Conservation (phyloP, 495 filamentous ascomycete genomes). For the Viridothelium virens region DNA sequence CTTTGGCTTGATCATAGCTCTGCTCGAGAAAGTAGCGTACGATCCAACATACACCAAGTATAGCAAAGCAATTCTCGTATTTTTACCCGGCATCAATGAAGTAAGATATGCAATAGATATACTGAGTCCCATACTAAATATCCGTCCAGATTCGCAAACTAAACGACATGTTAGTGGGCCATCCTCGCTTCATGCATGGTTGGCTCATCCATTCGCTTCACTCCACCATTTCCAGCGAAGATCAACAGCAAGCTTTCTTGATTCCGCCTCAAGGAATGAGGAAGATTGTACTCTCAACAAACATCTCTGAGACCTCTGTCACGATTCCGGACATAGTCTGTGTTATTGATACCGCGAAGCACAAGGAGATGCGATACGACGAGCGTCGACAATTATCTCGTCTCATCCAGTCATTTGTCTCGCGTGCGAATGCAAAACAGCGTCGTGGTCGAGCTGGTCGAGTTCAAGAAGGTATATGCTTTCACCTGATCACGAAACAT, state of each 20-base stretch:
- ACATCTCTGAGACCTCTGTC: constrained; percentile 95
- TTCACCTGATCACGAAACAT: constrained; percentile 85
- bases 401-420: constrained; percentile 87
- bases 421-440: constrained; percentile 88
- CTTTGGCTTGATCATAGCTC: constrained; percentile 66
- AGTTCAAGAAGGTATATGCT: constrained; percentile 88
- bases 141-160: constrained; percentile 57
- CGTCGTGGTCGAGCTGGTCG: constrained; percentile 90
- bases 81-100: constrained; percentile 88
- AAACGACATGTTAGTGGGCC: constrained; percentile 69
- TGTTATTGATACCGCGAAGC: constrained; percentile 89
- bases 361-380: constrained; percentile 94
- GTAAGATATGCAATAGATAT: background rate
- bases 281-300: constrained; percentile 92
- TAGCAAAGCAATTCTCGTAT: constrained; percentile 88
- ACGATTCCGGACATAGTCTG: constrained; percentile 95
- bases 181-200: constrained; percentile 55
- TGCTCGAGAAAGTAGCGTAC: constrained; percentile 65
- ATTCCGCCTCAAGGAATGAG: constrained; percentile 70
- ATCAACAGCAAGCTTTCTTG: constrained; percentile 85
- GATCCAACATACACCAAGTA: constrained; percentile 56
- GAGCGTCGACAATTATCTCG: constrained; percentile 84
- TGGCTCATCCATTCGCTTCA: constrained; percentile 86
- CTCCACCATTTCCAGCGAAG: constrained; percentile 90
- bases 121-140: background rate